Percentiles rank a stretch among this genome's conserved stretches.
These are phyloP conservation scores for Populus ilicifolia DNA, from an alignment of 345 rosid species.

Conservation along the genomic window DNA sequence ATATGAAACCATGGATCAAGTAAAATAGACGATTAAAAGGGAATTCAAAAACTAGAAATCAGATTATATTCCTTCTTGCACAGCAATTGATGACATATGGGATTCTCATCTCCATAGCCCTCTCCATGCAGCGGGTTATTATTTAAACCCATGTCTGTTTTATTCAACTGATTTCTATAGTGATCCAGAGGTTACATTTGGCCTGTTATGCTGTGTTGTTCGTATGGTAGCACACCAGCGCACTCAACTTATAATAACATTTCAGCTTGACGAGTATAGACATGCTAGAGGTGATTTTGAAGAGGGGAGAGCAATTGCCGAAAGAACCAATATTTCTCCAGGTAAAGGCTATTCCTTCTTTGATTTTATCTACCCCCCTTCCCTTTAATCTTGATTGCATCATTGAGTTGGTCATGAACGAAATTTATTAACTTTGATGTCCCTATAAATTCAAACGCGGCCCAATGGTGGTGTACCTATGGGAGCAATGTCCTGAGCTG, in stretches of 20 bases:
- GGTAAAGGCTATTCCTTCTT: constrained; percentile 23
- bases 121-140: constrained; percentile 67
- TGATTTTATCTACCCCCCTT: too few relatives aligned
- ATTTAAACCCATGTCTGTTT: constrained; percentile 51
- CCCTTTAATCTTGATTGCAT: background rate
- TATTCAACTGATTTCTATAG: constrained; percentile 43
- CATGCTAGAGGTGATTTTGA: constrained; percentile 36
- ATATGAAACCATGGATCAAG: constrained; percentile 57
- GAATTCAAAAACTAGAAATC: constrained; percentile 24
- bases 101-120: constrained; percentile 43
- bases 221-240: constrained; percentile 30
- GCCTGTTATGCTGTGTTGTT: constrained; percentile 39
- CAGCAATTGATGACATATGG: constrained; percentile 62
- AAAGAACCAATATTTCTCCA: constrained; percentile 36
- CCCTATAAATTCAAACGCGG: constrained; percentile 24
- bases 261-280: constrained; percentile 41
- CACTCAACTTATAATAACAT: constrained; percentile 27
- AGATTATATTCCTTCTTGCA: constrained; percentile 43
- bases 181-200: constrained; percentile 46
- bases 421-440: background rate
- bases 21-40: constrained; percentile 44
- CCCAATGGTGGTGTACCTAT: constrained; percentile 49
- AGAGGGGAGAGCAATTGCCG: constrained; percentile 38
- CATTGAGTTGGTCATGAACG: background rate
- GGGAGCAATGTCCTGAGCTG: constrained; percentile 47